Evolutionary conservation across 2,329 filamentous ascomycete species (phyloP).

Genomic region (Aspergillus novofumigatus): DNA sequence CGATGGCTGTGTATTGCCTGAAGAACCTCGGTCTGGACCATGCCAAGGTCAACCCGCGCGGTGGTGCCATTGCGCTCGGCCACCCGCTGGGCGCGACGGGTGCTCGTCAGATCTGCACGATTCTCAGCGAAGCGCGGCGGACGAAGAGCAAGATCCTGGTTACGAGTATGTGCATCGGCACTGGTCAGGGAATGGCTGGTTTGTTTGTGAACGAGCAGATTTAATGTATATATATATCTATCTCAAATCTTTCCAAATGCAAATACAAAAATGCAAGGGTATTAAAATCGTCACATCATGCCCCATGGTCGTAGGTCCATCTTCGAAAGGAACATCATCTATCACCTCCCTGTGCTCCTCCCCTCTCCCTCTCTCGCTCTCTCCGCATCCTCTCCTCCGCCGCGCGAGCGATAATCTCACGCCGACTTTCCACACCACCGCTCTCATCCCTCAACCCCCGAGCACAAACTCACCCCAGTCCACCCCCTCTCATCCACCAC

Average conservation of each 20-base stretch:
- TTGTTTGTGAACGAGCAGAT: slow-evolving; percentile 62
- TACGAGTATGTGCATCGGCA: slow-evolving; percentile 83
- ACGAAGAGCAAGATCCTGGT: slow-evolving; percentile 86
- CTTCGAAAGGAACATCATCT: slow-evolving; percentile 1
- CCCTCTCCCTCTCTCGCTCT: slow-evolving; percentile 37
- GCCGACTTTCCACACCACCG: slow-evolving; percentile 53
- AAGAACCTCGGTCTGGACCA: slow-evolving; percentile 61
- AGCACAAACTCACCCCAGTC: slow-evolving; percentile 77
- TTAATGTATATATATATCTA: slow-evolving; percentile 9
- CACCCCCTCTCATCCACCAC: slow-evolving; percentile 69
- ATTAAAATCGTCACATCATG: not conserved
- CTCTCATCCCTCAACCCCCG: slow-evolving; percentile 49
- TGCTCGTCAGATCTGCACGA: slow-evolving; percentile 84
- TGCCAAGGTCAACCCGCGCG: slow-evolving; percentile 83
- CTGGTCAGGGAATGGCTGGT: slow-evolving; percentile 64
- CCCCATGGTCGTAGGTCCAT: not conserved
- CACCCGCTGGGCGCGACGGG: slow-evolving; percentile 89
- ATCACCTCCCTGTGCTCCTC: slow-evolving; percentile 26
- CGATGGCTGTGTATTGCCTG: slow-evolving; percentile 93
- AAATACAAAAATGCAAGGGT: not conserved
- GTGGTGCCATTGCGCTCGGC: slow-evolving; percentile 87
- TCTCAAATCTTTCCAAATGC: not conserved
- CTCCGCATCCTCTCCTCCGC: slow-evolving; percentile 64
- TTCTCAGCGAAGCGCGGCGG: slow-evolving; percentile 76
- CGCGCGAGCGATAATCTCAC: slow-evolving; percentile 71